Evolutionary conservation across 768 basidiomycete species (phyloP).

Genomic region (Lentinula boryana): DNA sequence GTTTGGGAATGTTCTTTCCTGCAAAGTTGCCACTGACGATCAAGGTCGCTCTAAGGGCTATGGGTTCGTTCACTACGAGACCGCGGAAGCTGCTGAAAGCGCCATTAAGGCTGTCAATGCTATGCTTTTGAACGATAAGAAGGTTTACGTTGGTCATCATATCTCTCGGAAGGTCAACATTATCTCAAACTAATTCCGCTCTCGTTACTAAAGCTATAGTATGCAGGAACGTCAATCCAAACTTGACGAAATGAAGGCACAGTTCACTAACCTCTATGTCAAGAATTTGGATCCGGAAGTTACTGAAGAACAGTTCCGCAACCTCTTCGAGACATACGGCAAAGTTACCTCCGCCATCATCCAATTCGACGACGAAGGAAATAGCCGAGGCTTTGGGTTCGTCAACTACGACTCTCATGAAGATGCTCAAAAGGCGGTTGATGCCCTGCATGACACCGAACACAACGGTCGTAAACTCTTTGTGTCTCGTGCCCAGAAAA

Average conservation of each 20-base stretch:
- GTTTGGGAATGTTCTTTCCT: conserved; percentile 97
- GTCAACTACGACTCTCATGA: conserved; percentile 96
- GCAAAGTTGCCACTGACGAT: conserved; percentile 98
- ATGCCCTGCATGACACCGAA: conserved; percentile 82
- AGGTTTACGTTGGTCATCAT: conserved; percentile 97
- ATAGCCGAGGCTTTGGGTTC: conserved; percentile 96
- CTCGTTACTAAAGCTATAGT: neutral
- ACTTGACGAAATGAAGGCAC: conserved; percentile 94
- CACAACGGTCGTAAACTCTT: conserved; percentile 85
- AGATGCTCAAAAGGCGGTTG: conserved; percentile 86
- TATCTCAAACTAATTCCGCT: neutral
- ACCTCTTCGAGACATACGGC: conserved; percentile 74
- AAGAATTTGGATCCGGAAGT: conserved; percentile 92
- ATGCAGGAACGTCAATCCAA: conserved; percentile 92
- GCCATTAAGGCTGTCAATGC: conserved; percentile 99
- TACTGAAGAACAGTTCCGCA: conserved; percentile 79
- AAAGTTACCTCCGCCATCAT: conserved; percentile 85
- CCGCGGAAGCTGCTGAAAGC: conserved; percentile 88
- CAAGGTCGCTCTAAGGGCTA: conserved; percentile 95
- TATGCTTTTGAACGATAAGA: conserved; percentile 99
- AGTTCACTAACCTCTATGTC: conserved; percentile 97
- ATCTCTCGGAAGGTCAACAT: conserved; percentile 84
- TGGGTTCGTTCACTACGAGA: conserved; percentile 99
- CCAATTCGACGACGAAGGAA: conserved; percentile 80
- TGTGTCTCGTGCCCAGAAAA: conserved; percentile 96